These are phyloP conservation scores for Neurospora sp. DNA, from an alignment of 2,329 filamentous ascomycete species.

Conservation along the genomic window DNA sequence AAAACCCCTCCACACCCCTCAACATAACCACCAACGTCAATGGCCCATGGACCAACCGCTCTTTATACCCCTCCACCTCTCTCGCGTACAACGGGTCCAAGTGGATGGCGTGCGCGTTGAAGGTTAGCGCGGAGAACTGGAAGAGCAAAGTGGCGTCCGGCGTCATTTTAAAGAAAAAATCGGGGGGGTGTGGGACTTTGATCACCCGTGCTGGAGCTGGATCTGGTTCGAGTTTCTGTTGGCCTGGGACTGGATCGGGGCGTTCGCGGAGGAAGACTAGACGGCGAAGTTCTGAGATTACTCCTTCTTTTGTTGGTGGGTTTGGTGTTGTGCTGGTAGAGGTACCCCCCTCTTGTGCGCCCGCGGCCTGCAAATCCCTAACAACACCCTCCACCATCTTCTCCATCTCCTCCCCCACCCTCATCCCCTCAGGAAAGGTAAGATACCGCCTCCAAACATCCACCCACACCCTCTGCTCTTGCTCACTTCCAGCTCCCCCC, in stretches of 20 bases:
- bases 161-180: conserved; percentile 41
- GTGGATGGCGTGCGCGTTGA: conserved; percentile 90
- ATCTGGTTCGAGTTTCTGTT: background rate
- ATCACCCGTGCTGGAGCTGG: background rate
- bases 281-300: conserved; percentile 37
- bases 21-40: conserved; percentile 65
- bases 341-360: background rate
- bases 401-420: background rate
- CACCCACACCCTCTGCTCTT: conserved; percentile 39
- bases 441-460: conserved; percentile 38
- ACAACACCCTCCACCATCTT: background rate
- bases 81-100: conserved; percentile 63
- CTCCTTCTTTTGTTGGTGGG: conserved; percentile 1
- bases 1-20: background rate
- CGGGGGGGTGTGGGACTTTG: conserved; percentile 26
- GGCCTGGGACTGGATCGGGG: too few species aligned
- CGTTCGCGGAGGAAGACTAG: conserved; percentile 42
- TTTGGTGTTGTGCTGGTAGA: too few species aligned
- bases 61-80: conserved; percentile 62
- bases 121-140: conserved; percentile 81
- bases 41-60: conserved; percentile 79
- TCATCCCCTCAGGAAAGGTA: background rate
- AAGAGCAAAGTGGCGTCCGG: conserved; percentile 70
- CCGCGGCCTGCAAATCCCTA: background rate
- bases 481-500: conserved; percentile 15